Evolutionary conservation across 1,284 basidiomycete species (phyloP).

Genomic region (Paramarasmius palmivorus): DNA sequence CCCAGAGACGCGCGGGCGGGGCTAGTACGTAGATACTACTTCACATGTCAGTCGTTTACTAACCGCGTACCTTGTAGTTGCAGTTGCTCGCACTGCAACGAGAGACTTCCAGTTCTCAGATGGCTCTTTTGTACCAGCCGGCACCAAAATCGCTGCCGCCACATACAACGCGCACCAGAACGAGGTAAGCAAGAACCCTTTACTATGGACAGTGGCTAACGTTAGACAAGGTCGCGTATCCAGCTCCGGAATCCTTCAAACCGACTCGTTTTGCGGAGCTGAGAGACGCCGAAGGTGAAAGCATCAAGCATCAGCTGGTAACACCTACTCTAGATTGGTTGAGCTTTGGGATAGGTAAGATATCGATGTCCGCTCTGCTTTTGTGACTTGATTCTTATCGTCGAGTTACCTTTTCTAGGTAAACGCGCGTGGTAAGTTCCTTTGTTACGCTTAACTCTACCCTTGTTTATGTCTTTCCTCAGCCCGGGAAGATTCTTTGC

Average conservation of each 20-base stretch:
- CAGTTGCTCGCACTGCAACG: conserved; percentile 29
- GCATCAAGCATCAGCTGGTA: conserved; percentile 33
- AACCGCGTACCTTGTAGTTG: conserved; percentile 17
- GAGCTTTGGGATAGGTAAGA: conserved; percentile 41
- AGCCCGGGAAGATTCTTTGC: conserved; percentile 8
- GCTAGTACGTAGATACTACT: conserved; percentile 21
- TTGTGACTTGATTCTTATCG: not conserved
- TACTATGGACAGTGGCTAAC: no score
- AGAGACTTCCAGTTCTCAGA: conserved; percentile 40
- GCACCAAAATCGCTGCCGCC: conserved; percentile 29
- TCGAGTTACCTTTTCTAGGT: not conserved
- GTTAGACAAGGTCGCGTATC: not conserved
- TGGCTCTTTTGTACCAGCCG: conserved; percentile 36
- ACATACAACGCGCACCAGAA: conserved; percentile 31
- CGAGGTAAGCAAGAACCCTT: conserved; percentile 5
- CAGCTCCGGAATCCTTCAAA: conserved; percentile 28
- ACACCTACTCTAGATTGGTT: conserved; percentile 37
- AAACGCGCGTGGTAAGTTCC: not conserved
- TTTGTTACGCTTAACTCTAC: not conserved
- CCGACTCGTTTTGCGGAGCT: conserved; percentile 35
- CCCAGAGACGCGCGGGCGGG: conserved; percentile 34
- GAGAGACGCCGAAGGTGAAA: conserved; percentile 27
- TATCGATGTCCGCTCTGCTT: conserved; percentile 29
- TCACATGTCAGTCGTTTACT: not conserved
- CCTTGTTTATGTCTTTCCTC: not conserved